Evolutionary conservation across 2,329 filamentous ascomycete genomes (phyloP).

Genomic region (Exophiala aquamarina): DNA sequence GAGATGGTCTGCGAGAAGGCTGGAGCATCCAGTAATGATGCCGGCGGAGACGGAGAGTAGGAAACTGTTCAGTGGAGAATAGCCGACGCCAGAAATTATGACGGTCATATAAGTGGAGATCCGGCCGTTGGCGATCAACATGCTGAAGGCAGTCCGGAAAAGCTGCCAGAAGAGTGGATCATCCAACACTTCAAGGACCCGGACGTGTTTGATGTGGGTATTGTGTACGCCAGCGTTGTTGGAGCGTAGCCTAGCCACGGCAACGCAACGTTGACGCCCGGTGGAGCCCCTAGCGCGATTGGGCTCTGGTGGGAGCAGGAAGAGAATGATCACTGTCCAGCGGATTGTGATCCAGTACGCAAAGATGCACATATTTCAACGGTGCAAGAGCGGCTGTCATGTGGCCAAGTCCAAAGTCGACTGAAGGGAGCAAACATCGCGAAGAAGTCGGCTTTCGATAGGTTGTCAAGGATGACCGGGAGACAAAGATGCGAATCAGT

Average conservation of each 20-base stretch:
- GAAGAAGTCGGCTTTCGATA: slow-evolving; percentile 45
- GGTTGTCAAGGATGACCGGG: slow-evolving; percentile 54
- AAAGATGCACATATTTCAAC: slow-evolving; percentile 72
- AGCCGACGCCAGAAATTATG: slow-evolving; percentile 70
- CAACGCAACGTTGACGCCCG: slow-evolving; percentile 60
- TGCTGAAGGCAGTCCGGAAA: slow-evolving; percentile 65
- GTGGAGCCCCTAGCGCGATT: slow-evolving; percentile 68
- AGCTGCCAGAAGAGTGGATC: slow-evolving; percentile 66
- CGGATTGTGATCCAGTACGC: slow-evolving; percentile 63
- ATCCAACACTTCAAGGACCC: slow-evolving; percentile 57
- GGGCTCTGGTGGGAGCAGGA: slow-evolving; percentile 65
- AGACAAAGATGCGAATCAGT: too few species aligned
- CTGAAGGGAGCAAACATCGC: slow-evolving; percentile 50
- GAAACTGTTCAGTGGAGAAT: slow-evolving; percentile 62
- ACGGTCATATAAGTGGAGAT: slow-evolving; percentile 65
- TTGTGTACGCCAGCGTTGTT: slow-evolving; percentile 66
- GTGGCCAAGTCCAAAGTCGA: slow-evolving; percentile 69
- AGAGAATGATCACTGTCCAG: slow-evolving; percentile 58
- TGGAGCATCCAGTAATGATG: slow-evolving; percentile 36
- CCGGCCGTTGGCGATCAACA: slow-evolving; percentile 68
- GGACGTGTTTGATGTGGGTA: slow-evolving; percentile 58
- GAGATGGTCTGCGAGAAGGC: slow-evolving; percentile 41
- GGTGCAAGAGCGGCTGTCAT: slow-evolving; percentile 55
- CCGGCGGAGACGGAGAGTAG: slow-evolving; percentile 55
- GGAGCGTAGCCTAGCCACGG: slow-evolving; percentile 61